These are phyloP conservation scores for Cytospora schulzeri DNA, from an alignment of 2,329 filamentous ascomycete genomes.

Conservation along the genomic window DNA sequence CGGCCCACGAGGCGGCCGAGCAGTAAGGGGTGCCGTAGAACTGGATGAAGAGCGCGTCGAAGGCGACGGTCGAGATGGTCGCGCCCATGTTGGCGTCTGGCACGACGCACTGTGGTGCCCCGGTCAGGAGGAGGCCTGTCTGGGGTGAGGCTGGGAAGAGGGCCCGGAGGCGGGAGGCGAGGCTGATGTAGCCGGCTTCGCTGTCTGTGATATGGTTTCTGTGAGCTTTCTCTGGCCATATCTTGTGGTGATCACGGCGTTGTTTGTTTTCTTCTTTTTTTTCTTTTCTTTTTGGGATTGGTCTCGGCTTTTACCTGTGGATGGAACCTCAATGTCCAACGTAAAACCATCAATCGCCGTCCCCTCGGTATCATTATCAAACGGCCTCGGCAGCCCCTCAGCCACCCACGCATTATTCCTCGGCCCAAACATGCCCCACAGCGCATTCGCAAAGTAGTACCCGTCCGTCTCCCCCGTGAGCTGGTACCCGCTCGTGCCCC, in stretches of 20 bases:
- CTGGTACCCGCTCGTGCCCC: constrained; percentile 40
- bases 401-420: constrained; percentile 37
- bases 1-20: constrained; percentile 35
- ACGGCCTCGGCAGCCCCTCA: constrained; percentile 41
- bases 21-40: constrained; percentile 52
- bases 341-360: constrained; percentile 46
- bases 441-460: constrained; percentile 38
- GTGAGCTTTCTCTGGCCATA: neutral
- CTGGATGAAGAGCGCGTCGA: constrained; percentile 52
- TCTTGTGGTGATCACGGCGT: neutral
- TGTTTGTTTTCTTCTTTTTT: neutral
- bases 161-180: constrained; percentile 34
- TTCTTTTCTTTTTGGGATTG: too few relatives aligned
- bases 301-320: neutral
- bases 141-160: constrained; percentile 31
- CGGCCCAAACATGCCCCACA: constrained; percentile 47
- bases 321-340: constrained; percentile 44
- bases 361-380: constrained; percentile 36
- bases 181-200: constrained; percentile 7
- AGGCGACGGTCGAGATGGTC: constrained; percentile 32
- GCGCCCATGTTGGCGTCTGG: constrained; percentile 37
- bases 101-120: constrained; percentile 50
- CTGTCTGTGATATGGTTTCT: neutral
- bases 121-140: constrained; percentile 42
- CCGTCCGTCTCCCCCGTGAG: constrained; percentile 41